These are phyloP conservation scores for Nemophila menziesii DNA, from an alignment of 257 asterid species.

Conservation along the genomic window DNA sequence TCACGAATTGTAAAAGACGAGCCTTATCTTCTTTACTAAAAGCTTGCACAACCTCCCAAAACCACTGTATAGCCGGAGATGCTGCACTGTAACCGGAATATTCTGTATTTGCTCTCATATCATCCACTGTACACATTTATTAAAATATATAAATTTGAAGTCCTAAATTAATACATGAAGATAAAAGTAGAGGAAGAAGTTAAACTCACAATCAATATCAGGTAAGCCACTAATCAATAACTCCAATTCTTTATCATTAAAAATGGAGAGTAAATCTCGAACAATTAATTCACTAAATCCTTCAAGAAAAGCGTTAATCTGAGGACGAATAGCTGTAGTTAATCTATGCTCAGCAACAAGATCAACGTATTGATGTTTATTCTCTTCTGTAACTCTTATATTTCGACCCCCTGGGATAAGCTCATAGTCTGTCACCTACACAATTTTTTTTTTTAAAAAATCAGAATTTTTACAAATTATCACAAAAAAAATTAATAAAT, in stretches of 20 bases:
- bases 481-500: constrained; percentile 8
- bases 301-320: constrained; percentile 83
- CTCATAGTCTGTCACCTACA: constrained; percentile 85
- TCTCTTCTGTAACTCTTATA: constrained; percentile 82
- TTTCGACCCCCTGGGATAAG: constrained; percentile 87
- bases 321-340: constrained; percentile 94
- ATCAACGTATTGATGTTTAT: constrained; percentile 91
- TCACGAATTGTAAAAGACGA: constrained; percentile 84
- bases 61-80: constrained; percentile 87
- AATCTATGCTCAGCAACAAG: constrained; percentile 91
- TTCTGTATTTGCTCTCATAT: constrained; percentile 85
- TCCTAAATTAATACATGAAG: neutral
- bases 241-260: constrained; percentile 85
- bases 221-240: constrained; percentile 91
- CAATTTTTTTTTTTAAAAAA: constrained; percentile 18
- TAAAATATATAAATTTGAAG: neutral
- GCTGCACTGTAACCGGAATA: constrained; percentile 80
- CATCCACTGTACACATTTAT: constrained; percentile 55
- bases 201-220: constrained; percentile 74
- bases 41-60: constrained; percentile 93
- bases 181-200: constrained; percentile 1
- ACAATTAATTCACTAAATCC: constrained; percentile 67
- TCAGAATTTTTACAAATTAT: neutral
- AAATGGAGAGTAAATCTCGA: constrained; percentile 72
- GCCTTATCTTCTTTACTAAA: constrained; percentile 94